Evolutionary conservation across 116 monocot species (phyloP).

Genomic region (Papilionanthe hybrid): DNA sequence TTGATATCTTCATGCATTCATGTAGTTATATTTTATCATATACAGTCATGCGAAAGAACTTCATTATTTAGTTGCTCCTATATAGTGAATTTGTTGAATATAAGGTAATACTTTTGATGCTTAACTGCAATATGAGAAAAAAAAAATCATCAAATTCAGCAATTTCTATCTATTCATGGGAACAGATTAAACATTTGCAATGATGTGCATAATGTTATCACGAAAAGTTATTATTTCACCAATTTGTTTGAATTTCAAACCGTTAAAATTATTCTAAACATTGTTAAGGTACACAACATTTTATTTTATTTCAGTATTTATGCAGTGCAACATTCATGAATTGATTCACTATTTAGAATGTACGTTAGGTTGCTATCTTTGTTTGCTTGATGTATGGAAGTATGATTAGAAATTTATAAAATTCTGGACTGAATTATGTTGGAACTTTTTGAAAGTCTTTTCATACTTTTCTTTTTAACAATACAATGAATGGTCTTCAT

Average conservation of each 20-base stretch:
- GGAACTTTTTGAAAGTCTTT: background rate
- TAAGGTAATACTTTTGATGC: background rate
- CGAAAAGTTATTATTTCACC: background rate
- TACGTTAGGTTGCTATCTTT: background rate
- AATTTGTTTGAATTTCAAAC: background rate
- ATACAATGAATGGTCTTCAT: background rate
- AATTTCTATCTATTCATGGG: background rate
- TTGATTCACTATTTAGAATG: background rate
- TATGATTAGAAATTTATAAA: background rate
- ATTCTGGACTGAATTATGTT: background rate
- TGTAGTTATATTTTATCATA: background rate
- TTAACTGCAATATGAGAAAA: background rate
- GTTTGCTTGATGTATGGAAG: background rate
- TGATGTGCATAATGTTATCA: background rate
- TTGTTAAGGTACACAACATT: background rate
- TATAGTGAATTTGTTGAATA: background rate
- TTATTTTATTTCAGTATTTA: no score
- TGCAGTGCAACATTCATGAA: no score
- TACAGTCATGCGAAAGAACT: background rate
- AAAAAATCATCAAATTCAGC: background rate
- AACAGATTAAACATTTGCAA: background rate
- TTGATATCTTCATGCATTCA: background rate
- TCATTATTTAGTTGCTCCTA: background rate
- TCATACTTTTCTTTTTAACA: background rate
- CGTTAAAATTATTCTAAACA: background rate